A percentile compares a stretch with the other conserved stretches of the same genome.
phyloP scores from a whole-genome alignment of 306 rosid species.

The Vigna reflexopilosa region DNA sequence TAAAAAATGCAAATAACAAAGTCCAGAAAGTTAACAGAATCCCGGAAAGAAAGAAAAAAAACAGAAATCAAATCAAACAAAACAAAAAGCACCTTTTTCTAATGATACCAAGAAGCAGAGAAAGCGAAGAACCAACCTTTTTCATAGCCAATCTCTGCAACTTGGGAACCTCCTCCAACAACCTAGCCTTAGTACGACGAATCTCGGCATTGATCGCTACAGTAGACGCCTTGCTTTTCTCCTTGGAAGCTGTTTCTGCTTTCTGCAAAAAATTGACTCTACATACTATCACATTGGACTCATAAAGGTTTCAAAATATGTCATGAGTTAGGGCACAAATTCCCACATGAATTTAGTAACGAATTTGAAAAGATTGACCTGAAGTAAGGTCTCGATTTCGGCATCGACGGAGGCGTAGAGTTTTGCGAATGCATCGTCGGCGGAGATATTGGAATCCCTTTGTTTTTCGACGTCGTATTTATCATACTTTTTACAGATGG shows the following conservation, averaged over 20 bases:
- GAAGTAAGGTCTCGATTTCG: slow-evolving; percentile 76
- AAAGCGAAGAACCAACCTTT: slow-evolving; percentile 58
- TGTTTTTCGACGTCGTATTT: slow-evolving; percentile 85
- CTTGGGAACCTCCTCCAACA: slow-evolving; percentile 92
- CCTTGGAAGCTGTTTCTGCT: slow-evolving; percentile 89
- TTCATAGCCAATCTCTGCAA: slow-evolving; percentile 90
- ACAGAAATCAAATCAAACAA: too few species aligned
- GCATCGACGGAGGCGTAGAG: slow-evolving; percentile 76
- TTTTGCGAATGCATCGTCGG: slow-evolving; percentile 92
- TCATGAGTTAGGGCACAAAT: slow-evolving; percentile 28
- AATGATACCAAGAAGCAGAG: neutral
- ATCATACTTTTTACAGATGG: slow-evolving; percentile 95
- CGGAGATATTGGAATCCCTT: slow-evolving; percentile 78
- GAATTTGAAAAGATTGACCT: slow-evolving; percentile 47
- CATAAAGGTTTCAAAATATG: neutral
- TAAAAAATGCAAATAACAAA: neutral
- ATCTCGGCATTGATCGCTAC: slow-evolving; percentile 97
- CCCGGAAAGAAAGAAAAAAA: neutral
- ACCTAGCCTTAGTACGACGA: slow-evolving; percentile 91
- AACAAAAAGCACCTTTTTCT: neutral
- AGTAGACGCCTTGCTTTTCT: slow-evolving; percentile 82
- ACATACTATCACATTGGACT: neutral
- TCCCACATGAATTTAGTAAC: neutral
- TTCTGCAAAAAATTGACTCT: slow-evolving; percentile 62
- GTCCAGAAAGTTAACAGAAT: neutral